phyloP scores from a whole-genome alignment of 2,329 filamentous ascomycete genomes.

The Fusarium tricinctum region DNA sequence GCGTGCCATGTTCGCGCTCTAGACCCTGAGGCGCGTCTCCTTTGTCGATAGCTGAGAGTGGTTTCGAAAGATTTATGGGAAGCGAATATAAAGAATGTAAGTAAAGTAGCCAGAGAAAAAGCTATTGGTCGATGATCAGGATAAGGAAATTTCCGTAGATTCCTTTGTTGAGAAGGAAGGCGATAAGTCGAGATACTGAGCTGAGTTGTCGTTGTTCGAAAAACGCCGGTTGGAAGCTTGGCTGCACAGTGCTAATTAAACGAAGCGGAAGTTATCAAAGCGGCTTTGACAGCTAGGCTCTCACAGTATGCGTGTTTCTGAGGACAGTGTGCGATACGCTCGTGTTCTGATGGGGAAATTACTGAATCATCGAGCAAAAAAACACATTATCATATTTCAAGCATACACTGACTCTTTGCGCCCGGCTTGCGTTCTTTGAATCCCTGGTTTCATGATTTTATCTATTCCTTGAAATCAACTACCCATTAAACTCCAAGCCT shows the following conservation, averaged over 20 bases:
- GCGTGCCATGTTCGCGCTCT: constrained; percentile 54
- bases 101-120: neutral
- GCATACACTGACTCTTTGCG: constrained; percentile 8
- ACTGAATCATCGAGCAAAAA: neutral
- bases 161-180: constrained; percentile 17
- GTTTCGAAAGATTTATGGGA: constrained; percentile 9
- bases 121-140: constrained; percentile 4
- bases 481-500: constrained; percentile 47
- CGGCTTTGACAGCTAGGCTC: neutral
- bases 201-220: constrained; percentile 27
- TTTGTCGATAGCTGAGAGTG: constrained; percentile 20
- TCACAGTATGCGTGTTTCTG: constrained; percentile 37
- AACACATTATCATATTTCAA: neutral
- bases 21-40: constrained; percentile 43
- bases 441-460: constrained; percentile 33
- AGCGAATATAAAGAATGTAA: neutral
- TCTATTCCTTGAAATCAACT: constrained; percentile 46
- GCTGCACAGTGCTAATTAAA: constrained; percentile 42
- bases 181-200: constrained; percentile 29
- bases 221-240: constrained; percentile 49
- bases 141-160: constrained; percentile 5
- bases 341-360: constrained; percentile 17
- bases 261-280: neutral
- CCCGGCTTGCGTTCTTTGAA: neutral
- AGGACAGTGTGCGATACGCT: constrained; percentile 40